Base-by-base conservation (phyloP, 2,329 filamentous ascomycete genomes). In the Coniochaeta sp. region DNA sequence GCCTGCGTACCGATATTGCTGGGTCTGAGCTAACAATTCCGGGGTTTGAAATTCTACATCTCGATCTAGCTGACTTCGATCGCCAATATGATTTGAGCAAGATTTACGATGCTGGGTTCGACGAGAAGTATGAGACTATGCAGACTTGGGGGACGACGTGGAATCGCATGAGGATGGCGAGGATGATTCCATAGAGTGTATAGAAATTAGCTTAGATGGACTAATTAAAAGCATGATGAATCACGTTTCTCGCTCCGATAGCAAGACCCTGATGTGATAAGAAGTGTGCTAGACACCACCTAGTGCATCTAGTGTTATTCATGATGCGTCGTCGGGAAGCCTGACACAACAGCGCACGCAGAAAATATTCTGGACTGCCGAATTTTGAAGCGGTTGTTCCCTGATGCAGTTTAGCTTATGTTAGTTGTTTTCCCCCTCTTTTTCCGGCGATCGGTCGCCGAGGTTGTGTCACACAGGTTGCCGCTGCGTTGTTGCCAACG, bases 1-100 rank as follows among this genome's bases (percentile, higher is more conserved):
- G 61, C 1, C 65, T 80, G 42, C 69, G 73, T 58, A 68, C 67
- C 8, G 74, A 75, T 2, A 69, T 72, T 58, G 73, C 73, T 30
- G 71, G 75, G 58, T 72, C 69, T 52, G 68, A 71, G 9, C 65
- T 24, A 60, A 71, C 69, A 10, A 66, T 73, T 24, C 68, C 70
- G n/a, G 72, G 72, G 0, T 77, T 76, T 54, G 75, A 78, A 63
- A 71, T 75, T 61, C 74, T 76, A 57, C 67, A 79, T 58, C 69
- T 79, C 62, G 72, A 72, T 10, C 67, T 71, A 56, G 77, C 78
- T 61, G 74, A 78, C 62, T 77, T 76, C 60, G 76, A 79, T 62
- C 68, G 76, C 19, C 73, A 78, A 47, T 75, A 74, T 62, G 75
- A 79, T 63, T 75, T 79, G 73, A 72, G 62, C 16, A 74, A 74